Evolutionary conservation across 805 yeast genomes (phyloP).

Genomic region (Nematodospora valgi): DNA sequence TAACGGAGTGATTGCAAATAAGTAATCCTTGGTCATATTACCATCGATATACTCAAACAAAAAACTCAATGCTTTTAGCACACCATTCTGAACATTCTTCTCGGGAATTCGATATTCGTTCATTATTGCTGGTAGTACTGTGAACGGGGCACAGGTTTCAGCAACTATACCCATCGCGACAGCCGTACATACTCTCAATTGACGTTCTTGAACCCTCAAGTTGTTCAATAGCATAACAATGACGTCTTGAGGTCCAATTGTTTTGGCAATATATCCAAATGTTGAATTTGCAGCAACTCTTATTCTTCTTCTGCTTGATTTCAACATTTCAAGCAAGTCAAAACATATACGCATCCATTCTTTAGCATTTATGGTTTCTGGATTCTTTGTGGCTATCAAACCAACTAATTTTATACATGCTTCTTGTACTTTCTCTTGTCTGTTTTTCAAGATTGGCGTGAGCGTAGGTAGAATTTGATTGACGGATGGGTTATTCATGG

Average conservation of each 20-base stretch:
- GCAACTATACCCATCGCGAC: conserved; percentile 98
- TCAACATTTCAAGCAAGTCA: conserved; percentile 84
- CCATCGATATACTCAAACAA: conserved; percentile 90
- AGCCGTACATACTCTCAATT: conserved; percentile 92
- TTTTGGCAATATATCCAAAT: conserved; percentile 86
- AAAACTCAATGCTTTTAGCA: conserved; percentile 83
- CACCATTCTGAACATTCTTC: conserved; percentile 92
- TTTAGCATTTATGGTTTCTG: conserved; percentile 80
- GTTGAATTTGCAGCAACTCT: conserved; percentile 84
- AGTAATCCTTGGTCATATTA: conserved; percentile 68
- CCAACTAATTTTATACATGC: conserved; percentile 78
- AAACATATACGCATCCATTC: conserved; percentile 98
- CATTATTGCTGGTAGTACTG: conserved; percentile 92
- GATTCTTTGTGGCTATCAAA: conserved; percentile 71
- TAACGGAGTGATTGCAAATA: conserved; percentile 74
- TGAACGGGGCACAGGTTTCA: conserved; percentile 86
- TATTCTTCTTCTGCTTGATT: conserved; percentile 72
- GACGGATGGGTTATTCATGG: conserved; percentile 61
- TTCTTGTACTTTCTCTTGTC: conserved; percentile 89
- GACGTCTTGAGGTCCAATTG: conserved; percentile 96
- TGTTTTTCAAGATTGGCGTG: conserved; percentile 85
- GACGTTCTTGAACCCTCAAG: conserved; percentile 90
- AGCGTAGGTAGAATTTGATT: conserved; percentile 80
- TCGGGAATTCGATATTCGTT: conserved; percentile 93
- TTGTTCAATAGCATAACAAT: conserved; percentile 79